Percentiles rank a stretch among this genome's conserved stretches.
phyloP scores from a whole-genome alignment of 1,284 basidiomycete genomes.

The Ceratobasidium papillatum region DNA sequence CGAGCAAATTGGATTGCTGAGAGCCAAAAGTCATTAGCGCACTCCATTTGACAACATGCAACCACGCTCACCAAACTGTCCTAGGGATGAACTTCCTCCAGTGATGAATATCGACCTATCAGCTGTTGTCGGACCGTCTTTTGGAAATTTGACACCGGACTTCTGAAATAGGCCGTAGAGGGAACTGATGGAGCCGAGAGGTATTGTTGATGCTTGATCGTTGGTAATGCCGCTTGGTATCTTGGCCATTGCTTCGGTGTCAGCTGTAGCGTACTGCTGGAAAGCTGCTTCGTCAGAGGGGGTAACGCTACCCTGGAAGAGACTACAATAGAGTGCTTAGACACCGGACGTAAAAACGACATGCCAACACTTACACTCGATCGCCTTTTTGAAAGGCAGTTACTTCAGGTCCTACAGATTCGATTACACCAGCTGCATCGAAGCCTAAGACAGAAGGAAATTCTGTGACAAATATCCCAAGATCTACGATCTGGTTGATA shows the following conservation, averaged over 20 bases:
- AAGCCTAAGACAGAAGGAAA: conserved; percentile 35
- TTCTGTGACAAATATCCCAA: conserved; percentile 3
- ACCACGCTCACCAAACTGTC: background rate
- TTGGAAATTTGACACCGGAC: conserved; percentile 22
- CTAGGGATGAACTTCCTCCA: background rate
- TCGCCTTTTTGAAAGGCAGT: conserved; percentile 29
- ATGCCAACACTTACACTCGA: conserved; percentile 35
- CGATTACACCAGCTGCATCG: conserved; percentile 29
- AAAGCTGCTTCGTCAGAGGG: background rate
- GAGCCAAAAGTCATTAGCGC: background rate
- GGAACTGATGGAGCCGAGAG: conserved; percentile 9
- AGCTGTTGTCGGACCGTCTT: conserved; percentile 3
- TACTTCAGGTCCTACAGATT: conserved; percentile 6
- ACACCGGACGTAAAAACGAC: background rate
- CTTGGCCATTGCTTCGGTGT: background rate
- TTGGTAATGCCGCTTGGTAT: conserved; percentile 11
- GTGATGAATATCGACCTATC: background rate
- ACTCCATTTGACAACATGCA: background rate
- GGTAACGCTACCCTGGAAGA: conserved; percentile 18
- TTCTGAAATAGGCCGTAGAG: conserved; percentile 28
- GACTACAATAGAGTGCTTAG: background rate
- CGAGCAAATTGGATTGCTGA: conserved; percentile 45
- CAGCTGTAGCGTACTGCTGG: conserved; percentile 23
- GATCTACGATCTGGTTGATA: conserved; percentile 26
- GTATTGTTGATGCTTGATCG: conserved; percentile 24